Evolutionary conservation across 192 early-diverging fungal genomes (phyloP).

Genomic region (Coemansia sp.): DNA sequence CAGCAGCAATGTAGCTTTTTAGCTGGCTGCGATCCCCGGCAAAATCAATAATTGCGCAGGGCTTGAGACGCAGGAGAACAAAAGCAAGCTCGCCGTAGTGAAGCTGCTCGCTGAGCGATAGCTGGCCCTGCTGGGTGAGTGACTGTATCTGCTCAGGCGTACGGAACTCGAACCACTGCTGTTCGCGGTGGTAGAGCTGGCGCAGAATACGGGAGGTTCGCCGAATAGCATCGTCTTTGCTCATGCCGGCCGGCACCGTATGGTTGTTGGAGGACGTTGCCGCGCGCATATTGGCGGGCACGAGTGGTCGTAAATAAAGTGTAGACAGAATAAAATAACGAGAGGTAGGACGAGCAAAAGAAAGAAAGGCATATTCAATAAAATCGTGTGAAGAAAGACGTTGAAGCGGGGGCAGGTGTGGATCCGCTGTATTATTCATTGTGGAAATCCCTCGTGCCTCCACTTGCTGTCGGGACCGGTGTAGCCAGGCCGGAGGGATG

Average conservation of each 20-base stretch:
- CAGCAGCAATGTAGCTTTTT: slow-evolving; percentile 20
- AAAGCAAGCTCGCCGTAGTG: slow-evolving; percentile 50
- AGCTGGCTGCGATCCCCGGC: slow-evolving; percentile 37
- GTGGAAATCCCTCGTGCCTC: background rate
- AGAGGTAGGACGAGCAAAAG: background rate
- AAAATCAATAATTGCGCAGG: slow-evolving; percentile 43
- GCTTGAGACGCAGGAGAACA: slow-evolving; percentile 42
- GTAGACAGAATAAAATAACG: background rate
- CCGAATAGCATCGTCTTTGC: slow-evolving; percentile 29
- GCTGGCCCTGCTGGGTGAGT: slow-evolving; percentile 41
- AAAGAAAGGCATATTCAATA: background rate
- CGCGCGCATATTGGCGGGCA: background rate
- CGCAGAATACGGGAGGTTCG: slow-evolving; percentile 40
- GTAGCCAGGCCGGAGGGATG: background rate
- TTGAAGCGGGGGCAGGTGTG: background rate
- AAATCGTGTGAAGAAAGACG: background rate
- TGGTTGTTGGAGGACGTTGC: background rate
- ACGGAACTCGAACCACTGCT: slow-evolving; percentile 28
- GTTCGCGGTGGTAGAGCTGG: slow-evolving; percentile 43
- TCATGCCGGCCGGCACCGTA: background rate
- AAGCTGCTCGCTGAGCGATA: slow-evolving; percentile 37
- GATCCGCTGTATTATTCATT: background rate
- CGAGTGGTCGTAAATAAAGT: background rate
- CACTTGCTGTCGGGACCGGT: background rate
- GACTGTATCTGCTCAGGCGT: slow-evolving; percentile 18